A percentile compares a stretch with the other conserved stretches of the same genome.
These are phyloP conservation scores for Colletotrichum plurivorum DNA, from an alignment of 2,329 filamentous ascomycete genomes.

Conservation along the genomic window DNA sequence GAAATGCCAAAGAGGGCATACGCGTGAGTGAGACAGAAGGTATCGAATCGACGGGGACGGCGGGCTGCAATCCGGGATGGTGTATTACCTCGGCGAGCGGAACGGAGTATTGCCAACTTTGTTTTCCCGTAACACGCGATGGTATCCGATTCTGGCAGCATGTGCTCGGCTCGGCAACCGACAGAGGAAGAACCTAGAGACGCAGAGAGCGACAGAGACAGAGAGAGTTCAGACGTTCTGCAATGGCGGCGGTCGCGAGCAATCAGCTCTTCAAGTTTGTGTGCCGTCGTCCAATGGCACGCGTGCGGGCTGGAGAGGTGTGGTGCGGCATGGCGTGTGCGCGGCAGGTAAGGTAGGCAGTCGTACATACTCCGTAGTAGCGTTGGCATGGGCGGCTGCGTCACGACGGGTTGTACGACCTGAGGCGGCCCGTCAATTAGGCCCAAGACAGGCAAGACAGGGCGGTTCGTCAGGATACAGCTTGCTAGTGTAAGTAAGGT, in stretches of 20 bases:
- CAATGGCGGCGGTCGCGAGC: constrained; percentile 5
- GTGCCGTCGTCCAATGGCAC: constrained; percentile 6
- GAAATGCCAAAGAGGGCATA: neutral
- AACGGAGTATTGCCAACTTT: constrained; percentile 8
- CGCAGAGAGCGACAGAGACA: neutral
- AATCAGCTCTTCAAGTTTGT: constrained; percentile 7
- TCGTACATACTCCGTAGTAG: no score
- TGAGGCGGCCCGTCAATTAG: constrained; percentile 30
- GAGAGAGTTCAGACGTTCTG: neutral
- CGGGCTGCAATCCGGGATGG: neutral
- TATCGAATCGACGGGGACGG: neutral
- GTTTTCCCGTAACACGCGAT: constrained; percentile 15
- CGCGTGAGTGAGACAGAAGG: neutral
- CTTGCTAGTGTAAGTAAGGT: no score
- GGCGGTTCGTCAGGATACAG: constrained; percentile 31
- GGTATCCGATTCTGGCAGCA: constrained; percentile 8
- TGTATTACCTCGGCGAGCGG: constrained; percentile 4
- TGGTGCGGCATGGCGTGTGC: constrained; percentile 5
- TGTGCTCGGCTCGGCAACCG: neutral
- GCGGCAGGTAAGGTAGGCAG: constrained; percentile 17
- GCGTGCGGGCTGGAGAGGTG: neutral
- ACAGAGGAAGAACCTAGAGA: neutral
- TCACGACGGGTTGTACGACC: constrained; percentile 23
- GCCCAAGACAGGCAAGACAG: constrained; percentile 23
- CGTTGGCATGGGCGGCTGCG: constrained; percentile 24